Base-by-base conservation (phyloP, 2,329 filamentous ascomycete species). In the Phoma sp. region DNA sequence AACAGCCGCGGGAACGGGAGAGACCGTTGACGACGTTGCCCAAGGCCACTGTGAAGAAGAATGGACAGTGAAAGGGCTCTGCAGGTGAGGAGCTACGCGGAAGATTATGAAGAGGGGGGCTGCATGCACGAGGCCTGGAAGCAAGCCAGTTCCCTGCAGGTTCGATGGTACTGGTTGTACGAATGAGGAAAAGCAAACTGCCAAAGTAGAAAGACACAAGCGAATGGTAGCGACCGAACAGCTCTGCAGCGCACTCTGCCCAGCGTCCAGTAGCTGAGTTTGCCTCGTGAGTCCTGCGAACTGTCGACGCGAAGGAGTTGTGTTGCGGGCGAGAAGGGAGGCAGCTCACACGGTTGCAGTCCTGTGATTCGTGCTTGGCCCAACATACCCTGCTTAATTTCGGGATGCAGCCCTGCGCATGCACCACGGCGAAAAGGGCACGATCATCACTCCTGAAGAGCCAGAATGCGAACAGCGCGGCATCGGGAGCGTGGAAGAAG, bases 311-410 rank as follows among this genome's bases (percentile, higher is more conserved):
- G 44, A 60, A 54, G 57, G 54, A 58, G 60, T 57, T 57, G 46
- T 57, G 61, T 63, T 43, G 55, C 53, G 55, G 51, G 51, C 43
- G 60, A 62, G 59, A 54, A 62, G 57, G 55, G 58, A 45, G 54
- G 51, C 55, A 39, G 47, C 46, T 48, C 51, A 59, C 51, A 48
- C 37, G 56, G 45, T 48, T 61, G 58, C 52, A 64, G 57, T 43
- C 38, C 53, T 56, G 47, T 64, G 63, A 69, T 64, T 65, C 63
- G 63, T 55, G 55, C 66, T 69, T 69, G 67, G 66, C 63, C n/a
- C 19, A 33, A 21, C 29, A 55, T 51, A 25, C 46, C 52, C 43
- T 55, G 47, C 46, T 25, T 45, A 55, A 55, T 55, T 55, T 55
- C 52, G 52, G 52, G 38, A 43, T 17, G 37, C 43, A 51, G 46